These are phyloP conservation scores for Kwoniella sp. DNA, from an alignment of 768 basidiomycete species.

Conservation along the genomic window DNA sequence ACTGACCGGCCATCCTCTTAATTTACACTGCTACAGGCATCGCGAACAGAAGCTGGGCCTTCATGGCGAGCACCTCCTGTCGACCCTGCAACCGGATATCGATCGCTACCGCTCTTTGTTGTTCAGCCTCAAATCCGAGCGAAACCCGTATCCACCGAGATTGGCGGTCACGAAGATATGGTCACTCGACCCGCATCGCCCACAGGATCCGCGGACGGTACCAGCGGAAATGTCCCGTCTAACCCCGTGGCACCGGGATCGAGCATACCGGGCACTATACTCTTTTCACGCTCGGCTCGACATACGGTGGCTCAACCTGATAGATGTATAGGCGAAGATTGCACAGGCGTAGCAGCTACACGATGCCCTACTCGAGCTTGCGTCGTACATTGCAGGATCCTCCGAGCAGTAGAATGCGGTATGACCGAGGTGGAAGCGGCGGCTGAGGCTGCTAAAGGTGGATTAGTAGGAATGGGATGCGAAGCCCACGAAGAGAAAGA, in stretches of 20 bases:
- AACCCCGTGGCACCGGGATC: constrained; percentile 14
- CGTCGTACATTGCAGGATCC: constrained; percentile 51
- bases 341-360: constrained; percentile 41
- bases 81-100: constrained; percentile 62
- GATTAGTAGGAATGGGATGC: constrained; percentile 51
- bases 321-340: constrained; percentile 27
- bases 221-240: constrained; percentile 4
- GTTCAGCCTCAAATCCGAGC: constrained; percentile 72
- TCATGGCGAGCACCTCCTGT: constrained; percentile 60
- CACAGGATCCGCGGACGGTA: background rate
- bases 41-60: constrained; percentile 25
- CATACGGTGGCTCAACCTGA: constrained; percentile 4
- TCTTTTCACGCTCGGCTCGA: constrained; percentile 7
- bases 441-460: constrained; percentile 32
- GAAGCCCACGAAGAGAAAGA: constrained; percentile 55
- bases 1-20: constrained; percentile 2
- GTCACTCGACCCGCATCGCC: constrained; percentile 22
- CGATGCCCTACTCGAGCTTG: constrained; percentile 49
- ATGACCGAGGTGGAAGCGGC: constrained; percentile 35
- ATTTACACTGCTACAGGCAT: constrained; percentile 14
- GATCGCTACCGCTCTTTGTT: constrained; percentile 68
- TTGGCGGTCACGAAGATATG: constrained; percentile 28
- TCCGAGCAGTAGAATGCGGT: constrained; percentile 35
- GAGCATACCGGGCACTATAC: constrained; percentile 12
- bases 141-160: constrained; percentile 30